phyloP scores from a whole-genome alignment of 1,284 basidiomycete species.

The Cronartium quercuum region DNA sequence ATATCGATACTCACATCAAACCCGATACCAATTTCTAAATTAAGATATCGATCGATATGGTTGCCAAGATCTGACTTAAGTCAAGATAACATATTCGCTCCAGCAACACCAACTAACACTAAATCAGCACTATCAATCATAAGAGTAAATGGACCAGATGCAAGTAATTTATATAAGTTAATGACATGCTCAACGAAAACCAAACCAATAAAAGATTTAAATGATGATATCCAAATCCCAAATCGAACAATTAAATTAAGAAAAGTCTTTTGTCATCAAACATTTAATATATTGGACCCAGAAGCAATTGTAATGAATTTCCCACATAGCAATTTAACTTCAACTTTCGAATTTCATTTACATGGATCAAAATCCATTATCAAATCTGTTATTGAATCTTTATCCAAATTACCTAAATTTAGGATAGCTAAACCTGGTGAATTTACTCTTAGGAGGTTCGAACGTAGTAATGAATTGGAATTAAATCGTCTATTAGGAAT shows the following conservation, averaged over 20 bases:
- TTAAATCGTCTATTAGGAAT: constrained; percentile 77
- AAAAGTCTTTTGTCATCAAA: constrained; percentile 61
- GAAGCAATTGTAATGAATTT: constrained; percentile 11
- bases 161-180: constrained; percentile 57
- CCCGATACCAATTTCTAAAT: no score
- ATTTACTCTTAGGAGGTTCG: constrained; percentile 74
- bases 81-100: constrained; percentile 67
- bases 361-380: constrained; percentile 79
- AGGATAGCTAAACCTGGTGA: constrained; percentile 76
- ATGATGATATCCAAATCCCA: constrained; percentile 21
- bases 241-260: constrained; percentile 67
- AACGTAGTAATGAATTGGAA: constrained; percentile 62
- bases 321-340: constrained; percentile 1
- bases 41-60: not conserved
- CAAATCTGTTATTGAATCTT: constrained; percentile 60
- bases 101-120: constrained; percentile 68
- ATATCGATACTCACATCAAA: no score
- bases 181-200: constrained; percentile 53
- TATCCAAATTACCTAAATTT: constrained; percentile 58
- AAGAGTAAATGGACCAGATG: constrained; percentile 70
- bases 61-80: constrained; percentile 6
- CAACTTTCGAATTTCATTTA: constrained; percentile 72
- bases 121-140: constrained; percentile 74
- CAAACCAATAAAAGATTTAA: not conserved
- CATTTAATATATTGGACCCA: constrained; percentile 62